phyloP scores from a whole-genome alignment of 345 rosid genomes.

The Eucalyptus sp. region DNA sequence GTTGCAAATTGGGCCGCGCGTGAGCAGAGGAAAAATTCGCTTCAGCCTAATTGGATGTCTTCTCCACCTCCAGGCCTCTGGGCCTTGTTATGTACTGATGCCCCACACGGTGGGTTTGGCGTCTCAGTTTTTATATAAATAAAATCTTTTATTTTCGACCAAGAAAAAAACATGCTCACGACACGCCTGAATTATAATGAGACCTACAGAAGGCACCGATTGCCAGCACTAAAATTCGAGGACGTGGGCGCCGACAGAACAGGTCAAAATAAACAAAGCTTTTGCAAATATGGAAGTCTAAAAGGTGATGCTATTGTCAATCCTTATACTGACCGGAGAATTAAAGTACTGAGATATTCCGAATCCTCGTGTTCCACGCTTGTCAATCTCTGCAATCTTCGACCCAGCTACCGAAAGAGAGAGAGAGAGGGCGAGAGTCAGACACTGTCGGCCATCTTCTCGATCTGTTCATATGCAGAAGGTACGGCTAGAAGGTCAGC shows the following conservation, averaged over 20 bases:
- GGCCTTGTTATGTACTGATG: too few relatives aligned
- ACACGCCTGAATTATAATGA: too few relatives aligned
- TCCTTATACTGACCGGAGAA: not conserved
- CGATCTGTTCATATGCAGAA: not conserved
- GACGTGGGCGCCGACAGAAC: not conserved
- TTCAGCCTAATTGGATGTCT: fast-evolving
- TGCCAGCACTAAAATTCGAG: not conserved
- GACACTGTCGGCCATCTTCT: not conserved
- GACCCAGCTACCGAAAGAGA: not conserved
- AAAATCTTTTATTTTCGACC: too few relatives aligned
- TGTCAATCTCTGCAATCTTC: not conserved
- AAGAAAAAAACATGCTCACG: not conserved
- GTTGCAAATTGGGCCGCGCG: too few relatives aligned
- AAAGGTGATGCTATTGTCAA: not conserved
- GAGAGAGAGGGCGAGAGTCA: not conserved
- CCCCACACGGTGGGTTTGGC: too few relatives aligned
- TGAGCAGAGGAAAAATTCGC: too few relatives aligned
- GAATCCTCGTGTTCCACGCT: not conserved
- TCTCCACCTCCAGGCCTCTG: too few relatives aligned
- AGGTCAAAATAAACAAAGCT: too few relatives aligned
- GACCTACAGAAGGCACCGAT: not conserved
- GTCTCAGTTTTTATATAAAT: too few relatives aligned
- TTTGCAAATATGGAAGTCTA: not conserved
- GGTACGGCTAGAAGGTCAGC: not conserved
- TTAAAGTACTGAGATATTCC: not conserved